A percentile compares a stretch with the other conserved stretches of the same genome.
Conservation (phyloP, 768 basidiomycete genomes). For the Lactifluus hygrophoroides region DNA sequence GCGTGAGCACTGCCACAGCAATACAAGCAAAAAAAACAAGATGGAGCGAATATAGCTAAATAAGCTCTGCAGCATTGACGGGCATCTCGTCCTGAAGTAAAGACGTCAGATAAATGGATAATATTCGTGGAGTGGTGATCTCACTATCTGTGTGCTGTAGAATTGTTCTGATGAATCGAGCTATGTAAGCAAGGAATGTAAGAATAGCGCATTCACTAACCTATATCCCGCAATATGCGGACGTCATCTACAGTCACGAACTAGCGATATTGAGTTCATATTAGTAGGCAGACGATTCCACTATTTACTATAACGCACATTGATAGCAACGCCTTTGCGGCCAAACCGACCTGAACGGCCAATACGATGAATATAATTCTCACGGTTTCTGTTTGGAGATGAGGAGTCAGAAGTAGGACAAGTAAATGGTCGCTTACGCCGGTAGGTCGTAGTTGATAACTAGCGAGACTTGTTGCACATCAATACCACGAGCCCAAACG, state of each 20-base stretch:
- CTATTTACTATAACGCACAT: constrained; percentile 45
- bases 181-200: neutral
- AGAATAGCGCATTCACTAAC: constrained; percentile 35
- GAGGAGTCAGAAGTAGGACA: neutral
- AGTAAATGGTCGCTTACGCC: constrained; percentile 46
- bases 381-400: constrained; percentile 60
- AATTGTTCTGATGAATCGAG: constrained; percentile 65
- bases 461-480: constrained; percentile 95
- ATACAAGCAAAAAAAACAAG: constrained; percentile 6
- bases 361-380: constrained; percentile 99
- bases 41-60: constrained; percentile 38
- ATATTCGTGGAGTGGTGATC: constrained; percentile 20
- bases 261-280: constrained; percentile 31
- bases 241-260: constrained; percentile 95
- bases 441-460: constrained; percentile 97
- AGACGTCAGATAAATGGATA: constrained; percentile 21
- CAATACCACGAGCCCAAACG: constrained; percentile 96
- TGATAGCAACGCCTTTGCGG: constrained; percentile 98
- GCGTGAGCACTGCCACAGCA: constrained; percentile 4
- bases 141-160: constrained; percentile 90
- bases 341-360: constrained; percentile 99
- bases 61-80: constrained; percentile 94
- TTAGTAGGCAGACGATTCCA: neutral
- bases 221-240: constrained; percentile 93
- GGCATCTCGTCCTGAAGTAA: constrained; percentile 89